Percentiles rank a stretch among this genome's conserved stretches.
phyloP scores from a whole-genome alignment of 768 basidiomycete genomes.

The Megacollybia marginata region DNA sequence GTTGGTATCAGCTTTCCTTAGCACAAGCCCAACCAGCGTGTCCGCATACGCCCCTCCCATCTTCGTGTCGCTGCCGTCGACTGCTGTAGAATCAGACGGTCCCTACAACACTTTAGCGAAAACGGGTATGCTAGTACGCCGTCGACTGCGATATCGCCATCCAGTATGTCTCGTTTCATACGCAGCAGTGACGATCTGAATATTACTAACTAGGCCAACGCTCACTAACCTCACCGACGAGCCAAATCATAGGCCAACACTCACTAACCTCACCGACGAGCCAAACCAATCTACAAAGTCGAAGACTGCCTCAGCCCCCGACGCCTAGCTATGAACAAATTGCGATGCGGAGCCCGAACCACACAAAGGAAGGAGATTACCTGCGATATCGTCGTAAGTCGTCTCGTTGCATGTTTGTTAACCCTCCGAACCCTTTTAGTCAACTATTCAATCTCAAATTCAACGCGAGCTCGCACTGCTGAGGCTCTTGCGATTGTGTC shows the following conservation, averaged over 20 bases:
- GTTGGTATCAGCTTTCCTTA: too few species aligned
- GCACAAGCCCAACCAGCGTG: too few species aligned
- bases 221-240: too few species aligned
- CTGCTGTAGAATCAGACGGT: slow-evolving; percentile 21
- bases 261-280: too few species aligned
- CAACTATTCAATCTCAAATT: slow-evolving; percentile 81
- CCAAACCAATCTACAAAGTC: slow-evolving; percentile 1
- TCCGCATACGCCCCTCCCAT: too few species aligned
- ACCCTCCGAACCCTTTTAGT: slow-evolving; percentile 35
- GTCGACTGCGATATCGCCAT: too few species aligned
- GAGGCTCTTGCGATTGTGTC: slow-evolving; percentile 82
- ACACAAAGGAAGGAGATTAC: slow-evolving; percentile 8
- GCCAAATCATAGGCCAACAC: too few species aligned
- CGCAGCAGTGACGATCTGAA: too few species aligned
- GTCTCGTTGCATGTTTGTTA: not conserved
- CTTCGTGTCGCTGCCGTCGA: too few species aligned
- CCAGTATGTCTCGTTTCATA: too few species aligned
- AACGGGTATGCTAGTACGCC: slow-evolving; percentile 12
- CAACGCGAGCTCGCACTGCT: slow-evolving; percentile 78
- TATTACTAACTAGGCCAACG: too few species aligned
- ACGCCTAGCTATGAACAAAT: slow-evolving; percentile 24
- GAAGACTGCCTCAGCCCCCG: slow-evolving; percentile 31
- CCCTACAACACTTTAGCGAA: slow-evolving; percentile 29
- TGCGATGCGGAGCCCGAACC: slow-evolving; percentile 37
- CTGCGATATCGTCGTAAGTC: slow-evolving; percentile 74